These are phyloP conservation scores for Solanum corneliomulleri DNA, from an alignment of 257 asterid species.

Conservation along the genomic window DNA sequence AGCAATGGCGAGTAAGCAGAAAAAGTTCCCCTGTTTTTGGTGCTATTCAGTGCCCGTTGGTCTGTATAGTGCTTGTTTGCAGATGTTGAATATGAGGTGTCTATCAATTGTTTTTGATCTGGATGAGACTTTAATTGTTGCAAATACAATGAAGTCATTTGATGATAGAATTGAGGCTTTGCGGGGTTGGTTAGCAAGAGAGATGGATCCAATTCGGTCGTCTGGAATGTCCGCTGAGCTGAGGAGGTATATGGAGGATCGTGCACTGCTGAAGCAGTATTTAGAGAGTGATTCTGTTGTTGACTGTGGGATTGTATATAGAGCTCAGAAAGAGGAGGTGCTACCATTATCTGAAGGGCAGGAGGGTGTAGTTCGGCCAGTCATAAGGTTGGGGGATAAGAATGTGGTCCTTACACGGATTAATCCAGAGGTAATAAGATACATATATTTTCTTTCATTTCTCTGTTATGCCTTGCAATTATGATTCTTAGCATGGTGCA, in stretches of 20 bases:
- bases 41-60: constrained; percentile 78
- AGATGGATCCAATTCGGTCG: constrained; percentile 58
- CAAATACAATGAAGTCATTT: constrained; percentile 96
- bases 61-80: constrained; percentile 50
- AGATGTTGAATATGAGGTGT: constrained; percentile 86
- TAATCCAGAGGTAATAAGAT: constrained; percentile 82
- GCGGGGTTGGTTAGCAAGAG: constrained; percentile 62
- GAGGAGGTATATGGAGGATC: constrained; percentile 86
- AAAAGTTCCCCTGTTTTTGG: constrained; percentile 96
- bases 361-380: constrained; percentile 69
- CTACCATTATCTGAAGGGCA: constrained; percentile 52
- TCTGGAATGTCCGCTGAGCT: constrained; percentile 90
- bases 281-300: constrained; percentile 67
- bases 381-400: constrained; percentile 78
- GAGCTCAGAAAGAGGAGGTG: constrained; percentile 70
- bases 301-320: constrained; percentile 66
- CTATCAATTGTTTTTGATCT: constrained; percentile 91
- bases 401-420: constrained; percentile 88
- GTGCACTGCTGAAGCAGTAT: constrained; percentile 81
- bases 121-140: constrained; percentile 95
- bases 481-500: not conserved
- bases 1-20: constrained; percentile 96
- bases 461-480: not conserved
- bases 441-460: constrained; percentile 1
- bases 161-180: constrained; percentile 85